These are phyloP conservation scores for Gynandropsis gynandra DNA, from an alignment of 345 rosid genomes.

Conservation along the genomic window DNA sequence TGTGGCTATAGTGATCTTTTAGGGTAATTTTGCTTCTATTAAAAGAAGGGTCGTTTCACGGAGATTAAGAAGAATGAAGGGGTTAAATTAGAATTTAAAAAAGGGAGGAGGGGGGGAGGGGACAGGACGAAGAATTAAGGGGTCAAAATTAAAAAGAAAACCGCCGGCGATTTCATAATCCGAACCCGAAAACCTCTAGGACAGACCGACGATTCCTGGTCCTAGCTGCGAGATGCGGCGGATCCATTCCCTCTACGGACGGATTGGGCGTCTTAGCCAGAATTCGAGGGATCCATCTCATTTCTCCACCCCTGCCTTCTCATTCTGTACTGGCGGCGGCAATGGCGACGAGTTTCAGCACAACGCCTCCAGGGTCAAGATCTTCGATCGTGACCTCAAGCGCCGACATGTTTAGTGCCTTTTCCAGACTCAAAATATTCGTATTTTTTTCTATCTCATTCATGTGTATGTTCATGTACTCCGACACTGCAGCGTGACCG, in stretches of 20 bases:
- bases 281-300: conserved; percentile 7
- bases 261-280: not conserved
- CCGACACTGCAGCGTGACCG: conserved; percentile 73
- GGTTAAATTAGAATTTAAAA: no score
- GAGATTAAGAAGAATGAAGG: no score
- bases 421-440: not conserved
- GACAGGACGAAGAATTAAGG: no score
- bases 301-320: conserved; percentile 15
- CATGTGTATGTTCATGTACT: conserved; percentile 3
- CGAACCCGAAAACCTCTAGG: conserved; percentile 19
- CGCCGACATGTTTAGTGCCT: conserved; percentile 52
- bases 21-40: no score
- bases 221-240: conserved; percentile 18
- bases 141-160: no score
- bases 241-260: conserved; percentile 18
- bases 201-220: conserved; percentile 12
- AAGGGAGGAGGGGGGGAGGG: no score
- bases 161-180: no score
- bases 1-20: no score
- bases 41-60: no score
- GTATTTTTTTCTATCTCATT: not conserved
- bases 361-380: conserved; percentile 42
- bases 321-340: conserved; percentile 34
- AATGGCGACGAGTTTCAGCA: conserved; percentile 30
- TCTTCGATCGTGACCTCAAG: conserved; percentile 87